Percentiles rank a stretch among this genome's conserved stretches.
phyloP scores from a whole-genome alignment of 768 basidiomycete genomes.

The Ramaria sp. region DNA sequence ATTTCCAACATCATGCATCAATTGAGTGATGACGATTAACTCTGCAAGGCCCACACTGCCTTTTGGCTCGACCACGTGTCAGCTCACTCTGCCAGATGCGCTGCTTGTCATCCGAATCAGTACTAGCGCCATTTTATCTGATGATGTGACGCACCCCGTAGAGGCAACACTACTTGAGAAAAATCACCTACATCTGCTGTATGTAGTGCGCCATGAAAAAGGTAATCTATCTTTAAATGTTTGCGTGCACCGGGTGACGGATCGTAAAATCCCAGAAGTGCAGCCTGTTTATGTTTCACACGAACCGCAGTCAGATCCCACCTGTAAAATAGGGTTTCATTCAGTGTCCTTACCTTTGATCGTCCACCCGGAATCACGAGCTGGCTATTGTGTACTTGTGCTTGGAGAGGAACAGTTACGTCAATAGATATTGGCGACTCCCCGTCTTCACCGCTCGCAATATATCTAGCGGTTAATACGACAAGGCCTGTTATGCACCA shows the following conservation, averaged over 20 bases:
- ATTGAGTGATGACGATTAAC: not conserved
- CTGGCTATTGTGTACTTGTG: constrained; percentile 69
- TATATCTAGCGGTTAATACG: constrained; percentile 67
- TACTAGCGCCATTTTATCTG: not conserved
- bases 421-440: constrained; percentile 49
- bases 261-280: constrained; percentile 83
- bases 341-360: constrained; percentile 48
- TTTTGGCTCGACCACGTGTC: not conserved
- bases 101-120: not conserved
- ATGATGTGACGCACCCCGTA: constrained; percentile 47
- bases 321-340: not conserved
- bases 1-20: not conserved
- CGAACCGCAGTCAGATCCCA: constrained; percentile 8
- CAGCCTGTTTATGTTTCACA: constrained; percentile 32
- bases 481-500: constrained; percentile 48
- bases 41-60: not conserved
- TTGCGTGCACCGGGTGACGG: constrained; percentile 68
- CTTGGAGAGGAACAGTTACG: constrained; percentile 75
- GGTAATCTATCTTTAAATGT: constrained; percentile 59
- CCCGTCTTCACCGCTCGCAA: constrained; percentile 38
- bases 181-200: constrained; percentile 70
- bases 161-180: constrained; percentile 58
- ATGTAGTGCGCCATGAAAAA: constrained; percentile 64
- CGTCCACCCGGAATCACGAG: constrained; percentile 66
- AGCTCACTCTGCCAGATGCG: not conserved